phyloP scores from a whole-genome alignment of 768 basidiomycete species.

The Mycena olivaceomarginata region DNA sequence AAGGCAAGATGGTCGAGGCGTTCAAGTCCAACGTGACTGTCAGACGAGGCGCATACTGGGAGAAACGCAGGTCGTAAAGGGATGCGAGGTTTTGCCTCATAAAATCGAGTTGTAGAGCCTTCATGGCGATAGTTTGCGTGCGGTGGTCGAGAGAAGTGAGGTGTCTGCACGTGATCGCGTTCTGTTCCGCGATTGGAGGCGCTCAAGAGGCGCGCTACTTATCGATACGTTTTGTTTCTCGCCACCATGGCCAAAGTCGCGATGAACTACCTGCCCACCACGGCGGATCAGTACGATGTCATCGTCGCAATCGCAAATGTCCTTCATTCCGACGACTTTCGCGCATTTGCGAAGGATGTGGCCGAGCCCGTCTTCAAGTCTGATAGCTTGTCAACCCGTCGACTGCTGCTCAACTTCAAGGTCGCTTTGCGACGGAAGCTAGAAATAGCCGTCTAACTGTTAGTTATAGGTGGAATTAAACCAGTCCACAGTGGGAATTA shows the following conservation, averaged over 20 bases:
- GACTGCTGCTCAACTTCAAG: slow-evolving; percentile 73
- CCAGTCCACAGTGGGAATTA: slow-evolving; percentile 64
- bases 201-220: background rate
- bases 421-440: slow-evolving; percentile 63
- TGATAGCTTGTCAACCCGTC: slow-evolving; percentile 56
- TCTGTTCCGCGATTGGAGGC: background rate
- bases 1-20: background rate
- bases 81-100: background rate
- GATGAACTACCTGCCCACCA: slow-evolving; percentile 60
- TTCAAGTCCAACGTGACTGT: no score
- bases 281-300: slow-evolving; percentile 72
- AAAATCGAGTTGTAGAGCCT: background rate
- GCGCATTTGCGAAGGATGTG: slow-evolving; percentile 39
- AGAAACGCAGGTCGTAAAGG: background rate
- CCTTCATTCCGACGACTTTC: slow-evolving; percentile 74
- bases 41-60: background rate
- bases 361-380: slow-evolving; percentile 20
- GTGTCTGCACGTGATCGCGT: slow-evolving; percentile 19
- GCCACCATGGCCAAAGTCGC: slow-evolving; percentile 59
- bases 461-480: slow-evolving; percentile 41
- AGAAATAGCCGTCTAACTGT: background rate
- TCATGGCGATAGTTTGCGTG: background rate
- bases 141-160: background rate
- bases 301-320: slow-evolving; percentile 72
- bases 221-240: slow-evolving; percentile 7